Conservation (phyloP, 345 rosid genomes). For the Eucalyptus polyanthemos region DNA sequence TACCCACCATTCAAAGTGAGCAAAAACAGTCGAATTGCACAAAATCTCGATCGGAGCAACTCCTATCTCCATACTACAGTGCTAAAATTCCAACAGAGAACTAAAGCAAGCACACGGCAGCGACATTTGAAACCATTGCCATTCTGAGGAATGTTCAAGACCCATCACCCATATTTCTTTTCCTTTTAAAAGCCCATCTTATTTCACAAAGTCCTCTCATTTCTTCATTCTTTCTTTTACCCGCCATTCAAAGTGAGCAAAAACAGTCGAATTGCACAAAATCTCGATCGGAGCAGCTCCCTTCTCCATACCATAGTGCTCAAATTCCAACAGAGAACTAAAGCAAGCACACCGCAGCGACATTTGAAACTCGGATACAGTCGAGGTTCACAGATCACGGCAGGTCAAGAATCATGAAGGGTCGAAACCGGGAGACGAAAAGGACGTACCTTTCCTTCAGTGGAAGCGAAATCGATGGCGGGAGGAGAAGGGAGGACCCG, state of each 20-base stretch:
- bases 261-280: not conserved
- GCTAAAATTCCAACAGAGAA: not conserved
- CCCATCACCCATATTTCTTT: not conserved
- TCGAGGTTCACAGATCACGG: not conserved
- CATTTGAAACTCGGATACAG: not conserved
- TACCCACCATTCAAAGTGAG: not conserved
- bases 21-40: not conserved
- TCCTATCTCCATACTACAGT: not conserved
- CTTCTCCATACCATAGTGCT: not conserved
- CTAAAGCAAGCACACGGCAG: not conserved
- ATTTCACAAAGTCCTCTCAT: not conserved
- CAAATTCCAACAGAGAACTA: not conserved
- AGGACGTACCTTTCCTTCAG: conserved; percentile 54
- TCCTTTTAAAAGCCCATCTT: not conserved
- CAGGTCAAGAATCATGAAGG: not conserved
- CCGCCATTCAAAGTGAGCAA: not conserved
- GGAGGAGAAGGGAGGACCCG: conserved; percentile 65
- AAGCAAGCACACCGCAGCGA: not conserved
- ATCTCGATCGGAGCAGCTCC: not conserved
- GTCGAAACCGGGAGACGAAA: not conserved
- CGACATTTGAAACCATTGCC: not conserved
- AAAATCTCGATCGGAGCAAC: not conserved
- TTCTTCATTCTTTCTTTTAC: not conserved
- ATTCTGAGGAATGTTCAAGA: not conserved
- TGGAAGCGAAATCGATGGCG: conserved; percentile 72